phyloP scores from a whole-genome alignment of 371 early-diverging fungal genomes.

The Gilbertella persicaria region DNA sequence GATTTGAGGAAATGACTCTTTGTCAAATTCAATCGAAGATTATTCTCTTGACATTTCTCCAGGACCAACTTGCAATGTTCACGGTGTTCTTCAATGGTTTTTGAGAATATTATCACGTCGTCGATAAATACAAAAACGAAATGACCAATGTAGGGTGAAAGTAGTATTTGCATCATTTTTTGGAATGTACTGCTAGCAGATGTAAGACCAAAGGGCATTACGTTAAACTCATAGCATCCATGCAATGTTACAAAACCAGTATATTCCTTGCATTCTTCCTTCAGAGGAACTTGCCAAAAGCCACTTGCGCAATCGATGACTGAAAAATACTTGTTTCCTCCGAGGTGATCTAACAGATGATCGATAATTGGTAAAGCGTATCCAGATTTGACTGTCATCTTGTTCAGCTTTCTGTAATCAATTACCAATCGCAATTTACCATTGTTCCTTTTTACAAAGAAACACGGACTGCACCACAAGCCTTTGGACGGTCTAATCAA shows the following conservation, averaged over 20 bases:
- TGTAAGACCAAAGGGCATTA: slow-evolving; percentile 32
- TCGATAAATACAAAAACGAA: slow-evolving; percentile 47
- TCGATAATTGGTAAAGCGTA: slow-evolving; percentile 43
- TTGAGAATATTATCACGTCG: slow-evolving; percentile 48
- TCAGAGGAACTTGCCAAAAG: slow-evolving; percentile 43
- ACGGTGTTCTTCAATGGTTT: slow-evolving; percentile 34
- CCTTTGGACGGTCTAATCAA: slow-evolving; percentile 19
- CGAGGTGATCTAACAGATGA: slow-evolving; percentile 25
- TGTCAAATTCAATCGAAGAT: slow-evolving; percentile 31
- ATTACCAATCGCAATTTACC: slow-evolving; percentile 39
- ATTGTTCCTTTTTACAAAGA: slow-evolving; percentile 52
- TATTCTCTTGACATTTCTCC: slow-evolving; percentile 20
- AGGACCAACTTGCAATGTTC: slow-evolving; percentile 32
- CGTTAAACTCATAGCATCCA: slow-evolving; percentile 35
- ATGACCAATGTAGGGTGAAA: slow-evolving; percentile 16
- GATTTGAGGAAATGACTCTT: slow-evolving; percentile 41
- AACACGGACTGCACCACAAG: slow-evolving; percentile 34
- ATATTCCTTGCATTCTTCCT: slow-evolving; percentile 3
- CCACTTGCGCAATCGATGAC: slow-evolving; percentile 41
- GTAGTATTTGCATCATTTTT: slow-evolving; percentile 28
- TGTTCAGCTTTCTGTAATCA: slow-evolving; percentile 37
- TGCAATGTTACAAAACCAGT: slow-evolving; percentile 37
- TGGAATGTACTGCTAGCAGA: slow-evolving; percentile 53
- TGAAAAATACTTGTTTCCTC: slow-evolving; percentile 24
- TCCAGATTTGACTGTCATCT: background rate